Evolutionary conservation across 768 basidiomycete genomes (phyloP).

Genomic region (Thelephora ganbajun): DNA sequence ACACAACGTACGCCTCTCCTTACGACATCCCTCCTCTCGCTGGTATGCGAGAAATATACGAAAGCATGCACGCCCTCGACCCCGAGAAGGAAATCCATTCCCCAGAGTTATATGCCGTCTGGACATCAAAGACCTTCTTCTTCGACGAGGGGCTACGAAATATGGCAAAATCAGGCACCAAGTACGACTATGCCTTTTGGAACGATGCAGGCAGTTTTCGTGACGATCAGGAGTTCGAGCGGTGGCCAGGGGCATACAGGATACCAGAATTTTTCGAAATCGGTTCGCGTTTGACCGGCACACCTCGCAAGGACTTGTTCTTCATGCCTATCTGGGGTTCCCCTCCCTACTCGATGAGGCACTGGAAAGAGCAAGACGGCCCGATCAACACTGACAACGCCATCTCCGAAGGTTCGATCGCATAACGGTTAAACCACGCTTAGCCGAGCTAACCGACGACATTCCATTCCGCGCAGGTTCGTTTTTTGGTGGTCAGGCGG

Average conservation of each 20-base stretch:
- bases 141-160: conserved; percentile 27
- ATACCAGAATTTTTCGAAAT: conserved; percentile 27
- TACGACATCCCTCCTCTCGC: conserved; percentile 34
- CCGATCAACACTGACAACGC: conserved; percentile 28
- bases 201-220: conserved; percentile 42
- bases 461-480: conserved; percentile 30
- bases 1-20: conserved; percentile 30
- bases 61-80: conserved; percentile 29
- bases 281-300: conserved; percentile 18
- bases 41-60: conserved; percentile 21
- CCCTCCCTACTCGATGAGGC: conserved; percentile 18
- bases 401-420: conserved; percentile 33
- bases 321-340: conserved; percentile 31
- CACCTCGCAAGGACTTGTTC: conserved; percentile 26
- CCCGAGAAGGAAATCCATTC: conserved; percentile 28
- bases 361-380: conserved; percentile 32
- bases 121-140: conserved; percentile 41
- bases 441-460: neutral
- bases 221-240: conserved; percentile 23
- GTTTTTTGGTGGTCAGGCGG: conserved; percentile 39
- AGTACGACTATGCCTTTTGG: conserved; percentile 45
- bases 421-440: neutral
- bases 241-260: conserved; percentile 33
- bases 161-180: conserved; percentile 11
- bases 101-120: conserved; percentile 38